phyloP scores from a whole-genome alignment of 371 early-diverging fungal genomes.

The Enteropsectra breve region DNA sequence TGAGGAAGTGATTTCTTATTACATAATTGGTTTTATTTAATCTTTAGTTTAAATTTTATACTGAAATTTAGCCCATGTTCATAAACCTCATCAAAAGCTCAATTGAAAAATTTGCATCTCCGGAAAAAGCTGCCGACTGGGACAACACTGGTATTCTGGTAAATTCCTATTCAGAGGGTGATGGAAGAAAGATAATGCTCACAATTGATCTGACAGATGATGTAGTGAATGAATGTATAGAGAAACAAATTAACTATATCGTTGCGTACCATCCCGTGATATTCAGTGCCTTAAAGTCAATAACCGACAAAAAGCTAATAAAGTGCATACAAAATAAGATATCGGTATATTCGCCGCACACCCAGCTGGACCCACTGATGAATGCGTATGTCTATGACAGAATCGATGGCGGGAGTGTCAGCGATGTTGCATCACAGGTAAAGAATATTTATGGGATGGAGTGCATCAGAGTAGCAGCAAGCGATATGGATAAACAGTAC shows the following conservation, averaged over 20 bases:
- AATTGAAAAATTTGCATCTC: slow-evolving; percentile 75
- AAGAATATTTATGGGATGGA: slow-evolving; percentile 14
- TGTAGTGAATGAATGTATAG: slow-evolving; percentile 75
- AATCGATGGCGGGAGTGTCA: slow-evolving; percentile 19
- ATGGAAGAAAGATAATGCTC: slow-evolving; percentile 73
- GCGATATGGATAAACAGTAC: background rate
- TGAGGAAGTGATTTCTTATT: too few species aligned
- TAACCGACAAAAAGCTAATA: slow-evolving; percentile 72
- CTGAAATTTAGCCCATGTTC: too few species aligned
- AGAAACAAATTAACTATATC: slow-evolving; percentile 60
- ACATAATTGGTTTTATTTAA: too few species aligned
- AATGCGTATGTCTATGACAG: slow-evolving; percentile 43
- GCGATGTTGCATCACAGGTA: slow-evolving; percentile 16
- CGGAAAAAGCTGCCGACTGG: slow-evolving; percentile 78
- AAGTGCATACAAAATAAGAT: slow-evolving; percentile 71
- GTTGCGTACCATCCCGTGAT: slow-evolving; percentile 87
- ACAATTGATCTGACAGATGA: slow-evolving; percentile 80
- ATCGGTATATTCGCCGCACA: slow-evolving; percentile 87
- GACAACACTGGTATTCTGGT: slow-evolving; percentile 71
- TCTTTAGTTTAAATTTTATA: too few species aligned
- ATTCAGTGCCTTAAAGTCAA: slow-evolving; percentile 72
- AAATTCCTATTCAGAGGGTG: slow-evolving; percentile 60
- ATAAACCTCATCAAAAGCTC: slow-evolving; percentile 45
- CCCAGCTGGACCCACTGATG: slow-evolving; percentile 70
- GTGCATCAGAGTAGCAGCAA: slow-evolving; percentile 15